A percentile compares a stretch with the other conserved stretches of the same genome.
These are phyloP conservation scores for Postia placenta DNA, from an alignment of 768 basidiomycete species.

Conservation along the genomic window DNA sequence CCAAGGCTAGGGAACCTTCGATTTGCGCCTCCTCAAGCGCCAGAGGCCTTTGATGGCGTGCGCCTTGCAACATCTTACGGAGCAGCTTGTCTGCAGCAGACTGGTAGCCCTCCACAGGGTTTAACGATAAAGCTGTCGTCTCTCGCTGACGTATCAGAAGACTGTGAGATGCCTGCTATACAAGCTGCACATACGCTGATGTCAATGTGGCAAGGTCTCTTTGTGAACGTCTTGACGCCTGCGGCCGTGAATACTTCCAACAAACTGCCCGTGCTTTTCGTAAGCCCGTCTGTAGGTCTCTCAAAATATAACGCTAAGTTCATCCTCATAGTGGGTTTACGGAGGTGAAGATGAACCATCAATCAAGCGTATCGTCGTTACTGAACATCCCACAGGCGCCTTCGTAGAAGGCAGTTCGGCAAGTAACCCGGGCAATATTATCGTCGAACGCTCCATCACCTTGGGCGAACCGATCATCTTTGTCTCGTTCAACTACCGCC, in stretches of 20 bases:
- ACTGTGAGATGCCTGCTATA: not conserved
- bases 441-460: conserved; percentile 29
- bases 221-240: not conserved
- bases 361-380: not conserved
- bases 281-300: not conserved
- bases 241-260: not conserved
- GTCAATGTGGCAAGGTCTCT: not conserved
- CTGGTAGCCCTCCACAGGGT: not conserved
- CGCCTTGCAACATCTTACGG: not conserved
- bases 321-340: not conserved
- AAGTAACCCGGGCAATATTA: not conserved
- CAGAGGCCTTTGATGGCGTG: not conserved
- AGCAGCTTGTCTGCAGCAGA: conserved; percentile 1
- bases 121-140: not conserved
- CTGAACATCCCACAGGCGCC: not conserved
- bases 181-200: not conserved
- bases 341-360: not conserved
- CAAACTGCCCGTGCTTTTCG: not conserved
- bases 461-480: conserved; percentile 41
- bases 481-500: conserved; percentile 44
- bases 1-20: not conserved
- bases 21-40: not conserved
- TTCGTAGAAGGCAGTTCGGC: not conserved
- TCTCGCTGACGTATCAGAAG: not conserved
- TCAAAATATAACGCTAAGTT: not conserved